Conservation (phyloP, 1,284 basidiomycete species). For the Cutaneotrichosporon cavernicola region DNA sequence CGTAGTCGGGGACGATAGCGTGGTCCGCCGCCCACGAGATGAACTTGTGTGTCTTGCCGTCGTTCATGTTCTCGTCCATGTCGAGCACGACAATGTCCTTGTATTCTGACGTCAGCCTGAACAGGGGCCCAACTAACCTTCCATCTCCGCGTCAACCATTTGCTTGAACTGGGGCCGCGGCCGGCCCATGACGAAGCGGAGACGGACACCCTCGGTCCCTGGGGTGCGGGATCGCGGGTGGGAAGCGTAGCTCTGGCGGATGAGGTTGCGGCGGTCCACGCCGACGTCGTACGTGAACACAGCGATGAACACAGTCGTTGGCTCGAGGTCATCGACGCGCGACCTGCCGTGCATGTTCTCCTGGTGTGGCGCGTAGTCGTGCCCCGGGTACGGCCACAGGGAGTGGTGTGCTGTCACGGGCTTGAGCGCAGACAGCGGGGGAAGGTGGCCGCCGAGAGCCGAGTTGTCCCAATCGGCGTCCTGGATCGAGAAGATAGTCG, state of each 20-base stretch:
- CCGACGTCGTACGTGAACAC: constrained; percentile 87
- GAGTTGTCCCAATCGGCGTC: constrained; percentile 11
- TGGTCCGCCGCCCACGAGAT: constrained; percentile 70
- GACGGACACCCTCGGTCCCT: constrained; percentile 77
- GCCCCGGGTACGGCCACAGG: constrained; percentile 43
- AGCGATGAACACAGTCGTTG: constrained; percentile 84
- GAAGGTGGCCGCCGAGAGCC: constrained; percentile 1
- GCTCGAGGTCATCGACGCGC: constrained; percentile 67
- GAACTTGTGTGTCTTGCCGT: constrained; percentile 56
- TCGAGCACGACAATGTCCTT: constrained; percentile 57
- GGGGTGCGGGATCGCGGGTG: constrained; percentile 75
- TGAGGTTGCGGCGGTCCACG: constrained; percentile 80
- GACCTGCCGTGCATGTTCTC: constrained; percentile 26
- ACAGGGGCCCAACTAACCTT: constrained; percentile 62
- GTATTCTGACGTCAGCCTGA: constrained; percentile 61
- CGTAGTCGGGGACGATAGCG: constrained; percentile 74
- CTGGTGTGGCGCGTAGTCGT: constrained; percentile 26
- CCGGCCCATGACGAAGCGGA: constrained; percentile 87
- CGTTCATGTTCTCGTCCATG: constrained; percentile 57
- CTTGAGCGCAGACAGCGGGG: constrained; percentile 23
- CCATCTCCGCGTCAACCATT: constrained; percentile 82
- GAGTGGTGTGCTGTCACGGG: constrained; percentile 47
- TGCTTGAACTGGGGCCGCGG: constrained; percentile 77
- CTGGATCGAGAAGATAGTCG: constrained; percentile 46
- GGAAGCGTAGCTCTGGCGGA: constrained; percentile 84